Base-by-base conservation (phyloP, 2,329 filamentous ascomycete genomes). In the Penicillium nordicum region DNA sequence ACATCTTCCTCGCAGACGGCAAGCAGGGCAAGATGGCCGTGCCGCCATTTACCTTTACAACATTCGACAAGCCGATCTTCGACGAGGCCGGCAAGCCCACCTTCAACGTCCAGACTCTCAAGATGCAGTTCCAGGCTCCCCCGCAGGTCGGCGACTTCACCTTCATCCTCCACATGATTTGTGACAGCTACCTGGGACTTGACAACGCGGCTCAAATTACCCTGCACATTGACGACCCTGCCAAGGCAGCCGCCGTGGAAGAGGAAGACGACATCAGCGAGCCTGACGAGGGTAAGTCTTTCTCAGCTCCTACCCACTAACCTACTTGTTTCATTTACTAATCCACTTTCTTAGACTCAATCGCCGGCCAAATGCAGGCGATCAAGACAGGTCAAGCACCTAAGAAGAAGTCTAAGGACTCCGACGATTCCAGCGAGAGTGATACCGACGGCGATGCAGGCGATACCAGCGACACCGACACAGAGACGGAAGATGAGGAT, bases 11-110 rank as follows among this genome's bases (percentile, higher is more conserved):
- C 50, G 90, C 91, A 57, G 94, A 99, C 73, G 89, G 87, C 67
- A 96, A 96, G 77, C 89, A 95, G 72, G 92, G 90, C 69, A 96
- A 96, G 77, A 93, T 99, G 76, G 92, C 93, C 18, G 94, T 99
- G 2, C 93, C 93, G 2, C 94, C 95, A 0, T 97, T 96, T 74
- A 91, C 89, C n/a, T 97, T 99, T 76, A 87, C 87, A 41, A 87
- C 87, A 44, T 97, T 99, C 72, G 92, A 97, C 74, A 89, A 92
- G 78, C 89, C 91, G 30, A 86, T 97, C 32, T 89, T 94, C 62
- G 86, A 89, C 65, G 86, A 85, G 40, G 82, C 86, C 60, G 91
- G 89, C 66, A 89, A 89, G 71, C 93, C 93, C 2, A 97, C 94
- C 2, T 99, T 90, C 78, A 88, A 92, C 68, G 88, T 99, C 78